phyloP scores from a whole-genome alignment of 202 grass and related monocot genomes.

The Miscanthus sacchariflorus region DNA sequence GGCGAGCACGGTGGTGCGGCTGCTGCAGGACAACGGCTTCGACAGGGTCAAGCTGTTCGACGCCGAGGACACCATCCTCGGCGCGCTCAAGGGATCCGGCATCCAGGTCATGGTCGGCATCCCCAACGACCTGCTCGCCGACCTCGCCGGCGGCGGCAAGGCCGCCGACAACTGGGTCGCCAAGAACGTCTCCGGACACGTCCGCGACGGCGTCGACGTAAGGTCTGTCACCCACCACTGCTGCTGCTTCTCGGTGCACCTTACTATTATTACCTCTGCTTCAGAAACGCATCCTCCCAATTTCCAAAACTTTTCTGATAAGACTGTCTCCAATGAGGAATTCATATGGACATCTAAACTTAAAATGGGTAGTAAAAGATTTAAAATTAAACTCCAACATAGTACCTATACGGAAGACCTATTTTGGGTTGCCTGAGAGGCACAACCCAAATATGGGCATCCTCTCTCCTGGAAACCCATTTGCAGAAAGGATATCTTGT shows the following conservation, averaged over 20 bases:
- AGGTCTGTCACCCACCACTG: background rate
- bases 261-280: background rate
- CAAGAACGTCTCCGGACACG: conserved; percentile 73
- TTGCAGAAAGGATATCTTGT: too few relatives aligned
- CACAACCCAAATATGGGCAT: too few relatives aligned
- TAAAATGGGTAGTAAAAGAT: too few relatives aligned
- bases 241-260: too few relatives aligned
- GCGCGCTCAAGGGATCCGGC: conserved; percentile 55
- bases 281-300: background rate
- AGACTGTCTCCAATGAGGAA: too few relatives aligned
- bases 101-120: conserved; percentile 99
- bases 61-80: conserved; percentile 65
- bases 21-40: conserved; percentile 88
- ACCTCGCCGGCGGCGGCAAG: conserved; percentile 60
- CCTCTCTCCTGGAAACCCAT: too few relatives aligned
- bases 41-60: conserved; percentile 95
- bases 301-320: background rate
- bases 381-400: too few relatives aligned
- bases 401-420: too few relatives aligned
- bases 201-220: conserved; percentile 86
- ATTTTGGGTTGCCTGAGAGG: too few relatives aligned
- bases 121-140: conserved; percentile 83
- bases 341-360: too few relatives aligned
- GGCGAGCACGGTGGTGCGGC: conserved; percentile 67
- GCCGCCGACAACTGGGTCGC: conserved; percentile 77